phyloP scores from a whole-genome alignment of 208 protist genomes.

The Strigomonas galati region DNA sequence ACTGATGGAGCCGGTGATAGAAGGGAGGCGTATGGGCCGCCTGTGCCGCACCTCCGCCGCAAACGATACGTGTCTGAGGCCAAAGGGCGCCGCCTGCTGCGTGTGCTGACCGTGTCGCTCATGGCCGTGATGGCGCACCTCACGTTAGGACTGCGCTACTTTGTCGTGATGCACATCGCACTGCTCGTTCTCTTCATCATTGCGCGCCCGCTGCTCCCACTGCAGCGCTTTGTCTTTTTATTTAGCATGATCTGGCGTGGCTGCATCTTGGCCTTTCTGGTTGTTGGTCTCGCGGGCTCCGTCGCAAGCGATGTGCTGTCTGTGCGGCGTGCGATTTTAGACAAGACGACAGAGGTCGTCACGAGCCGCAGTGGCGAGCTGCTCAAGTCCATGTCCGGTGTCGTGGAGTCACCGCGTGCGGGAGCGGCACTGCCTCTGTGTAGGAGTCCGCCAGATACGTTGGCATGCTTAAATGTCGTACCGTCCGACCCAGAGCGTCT shows the following conservation, averaged over 20 bases:
- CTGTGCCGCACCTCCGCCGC: neutral
- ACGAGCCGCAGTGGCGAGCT: slow-evolving; percentile 15
- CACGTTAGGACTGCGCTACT: slow-evolving; percentile 35
- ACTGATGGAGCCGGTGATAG: too few species aligned
- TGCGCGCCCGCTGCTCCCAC: slow-evolving; percentile 18
- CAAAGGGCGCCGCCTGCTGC: slow-evolving; percentile 33
- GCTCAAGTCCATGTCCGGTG: too few species aligned
- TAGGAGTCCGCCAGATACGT: too few species aligned
- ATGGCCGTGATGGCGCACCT: slow-evolving; percentile 33
- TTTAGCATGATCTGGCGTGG: slow-evolving; percentile 48
- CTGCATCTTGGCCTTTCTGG: slow-evolving; percentile 40
- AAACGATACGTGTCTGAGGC: slow-evolving; percentile 24
- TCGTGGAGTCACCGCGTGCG: too few species aligned
- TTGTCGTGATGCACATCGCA: slow-evolving; percentile 39
- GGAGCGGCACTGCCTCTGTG: too few species aligned
- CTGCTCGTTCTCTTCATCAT: slow-evolving; percentile 32
- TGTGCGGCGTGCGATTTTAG: slow-evolving; percentile 39
- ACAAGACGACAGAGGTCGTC: slow-evolving; percentile 47
- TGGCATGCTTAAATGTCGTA: too few species aligned
- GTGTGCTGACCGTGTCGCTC: slow-evolving; percentile 23
- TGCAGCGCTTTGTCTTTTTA: slow-evolving; percentile 21
- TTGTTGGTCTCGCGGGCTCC: slow-evolving; percentile 42
- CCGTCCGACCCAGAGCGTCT: too few species aligned
- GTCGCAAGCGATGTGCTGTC: slow-evolving; percentile 42
- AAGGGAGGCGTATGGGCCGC: too few species aligned